Evolutionary conservation across 495 filamentous ascomycete genomes (phyloP).

Genomic region (Neurospora discreta): DNA sequence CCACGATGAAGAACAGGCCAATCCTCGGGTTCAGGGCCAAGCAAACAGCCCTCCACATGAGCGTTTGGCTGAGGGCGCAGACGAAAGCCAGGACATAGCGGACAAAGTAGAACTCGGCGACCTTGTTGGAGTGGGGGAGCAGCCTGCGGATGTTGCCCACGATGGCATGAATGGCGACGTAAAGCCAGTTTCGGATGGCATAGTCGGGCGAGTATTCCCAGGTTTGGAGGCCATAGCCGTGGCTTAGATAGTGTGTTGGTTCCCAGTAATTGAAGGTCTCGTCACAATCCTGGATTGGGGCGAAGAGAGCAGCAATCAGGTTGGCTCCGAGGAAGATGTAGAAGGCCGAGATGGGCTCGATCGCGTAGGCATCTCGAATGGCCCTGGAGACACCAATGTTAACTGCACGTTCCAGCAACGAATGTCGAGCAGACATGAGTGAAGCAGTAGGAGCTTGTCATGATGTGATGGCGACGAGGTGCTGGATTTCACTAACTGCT

Average conservation of each 20-base stretch:
- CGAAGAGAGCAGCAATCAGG: conserved; percentile 63
- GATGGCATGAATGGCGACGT: conserved; percentile 73
- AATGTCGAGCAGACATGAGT: neutral
- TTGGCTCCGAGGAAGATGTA: conserved; percentile 66
- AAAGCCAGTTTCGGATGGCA: conserved; percentile 93
- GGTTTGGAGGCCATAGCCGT: conserved; percentile 90
- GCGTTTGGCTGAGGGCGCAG: conserved; percentile 71
- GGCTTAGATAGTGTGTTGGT: conserved; percentile 84
- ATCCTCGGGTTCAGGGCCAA: conserved; percentile 65
- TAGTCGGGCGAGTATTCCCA: conserved; percentile 98
- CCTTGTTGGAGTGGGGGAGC: conserved; percentile 46
- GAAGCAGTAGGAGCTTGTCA: neutral
- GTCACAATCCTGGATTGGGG: conserved; percentile 96
- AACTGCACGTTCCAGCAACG: conserved; percentile 1
- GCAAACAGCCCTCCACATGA: conserved; percentile 67
- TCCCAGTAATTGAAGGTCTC: conserved; percentile 99
- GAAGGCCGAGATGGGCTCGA: conserved; percentile 64
- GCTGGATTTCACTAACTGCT: conserved; percentile 23
- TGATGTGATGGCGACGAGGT: neutral
- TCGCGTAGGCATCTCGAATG: conserved; percentile 46
- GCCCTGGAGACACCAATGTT: conserved; percentile 22
- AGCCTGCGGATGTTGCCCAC: conserved; percentile 53
- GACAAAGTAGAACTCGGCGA: conserved; percentile 76
- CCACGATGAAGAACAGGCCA: conserved; percentile 69
- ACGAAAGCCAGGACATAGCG: conserved; percentile 59